A percentile compares a stretch with the other conserved stretches of the same genome.
phyloP scores from a whole-genome alignment of 2,329 filamentous ascomycete genomes.

The Fusarium agapanthi region DNA sequence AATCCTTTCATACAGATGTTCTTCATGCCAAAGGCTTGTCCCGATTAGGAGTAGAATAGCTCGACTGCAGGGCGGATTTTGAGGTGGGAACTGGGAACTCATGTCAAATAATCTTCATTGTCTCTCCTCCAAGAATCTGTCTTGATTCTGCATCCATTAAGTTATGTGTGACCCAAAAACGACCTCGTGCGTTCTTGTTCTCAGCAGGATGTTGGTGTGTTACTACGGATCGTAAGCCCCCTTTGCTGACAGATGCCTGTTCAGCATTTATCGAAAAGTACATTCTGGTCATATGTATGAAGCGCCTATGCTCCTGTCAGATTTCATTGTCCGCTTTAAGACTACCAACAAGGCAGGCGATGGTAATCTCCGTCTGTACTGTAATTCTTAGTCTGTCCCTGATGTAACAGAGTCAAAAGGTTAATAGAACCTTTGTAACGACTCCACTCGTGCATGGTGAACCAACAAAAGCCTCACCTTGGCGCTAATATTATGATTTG shows the following conservation, averaged over 20 bases:
- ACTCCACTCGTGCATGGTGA: not conserved
- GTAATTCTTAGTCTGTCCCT: not conserved
- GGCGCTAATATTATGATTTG: not conserved
- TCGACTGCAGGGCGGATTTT: not conserved
- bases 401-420: not conserved
- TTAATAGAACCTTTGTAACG: not conserved
- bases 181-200: conserved; percentile 15
- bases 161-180: conserved; percentile 15
- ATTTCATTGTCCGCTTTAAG: not conserved
- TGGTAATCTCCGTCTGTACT: not conserved
- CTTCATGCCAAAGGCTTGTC: not conserved
- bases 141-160: conserved; percentile 10
- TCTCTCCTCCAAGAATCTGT: conserved; percentile 2
- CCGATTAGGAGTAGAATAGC: conserved; percentile 26
- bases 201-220: not conserved
- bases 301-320: not conserved
- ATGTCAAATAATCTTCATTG: conserved; percentile 4
- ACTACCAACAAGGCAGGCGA: not conserved
- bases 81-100: conserved; percentile 14
- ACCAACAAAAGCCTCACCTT: not conserved
- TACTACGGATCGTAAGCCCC: not conserved
- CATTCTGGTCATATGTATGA: not conserved
- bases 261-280: not conserved
- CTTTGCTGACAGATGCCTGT: not conserved
- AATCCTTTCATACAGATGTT: not conserved